phyloP scores from a whole-genome alignment of 148 eudicot species.

The Suaeda aralocaspica region DNA sequence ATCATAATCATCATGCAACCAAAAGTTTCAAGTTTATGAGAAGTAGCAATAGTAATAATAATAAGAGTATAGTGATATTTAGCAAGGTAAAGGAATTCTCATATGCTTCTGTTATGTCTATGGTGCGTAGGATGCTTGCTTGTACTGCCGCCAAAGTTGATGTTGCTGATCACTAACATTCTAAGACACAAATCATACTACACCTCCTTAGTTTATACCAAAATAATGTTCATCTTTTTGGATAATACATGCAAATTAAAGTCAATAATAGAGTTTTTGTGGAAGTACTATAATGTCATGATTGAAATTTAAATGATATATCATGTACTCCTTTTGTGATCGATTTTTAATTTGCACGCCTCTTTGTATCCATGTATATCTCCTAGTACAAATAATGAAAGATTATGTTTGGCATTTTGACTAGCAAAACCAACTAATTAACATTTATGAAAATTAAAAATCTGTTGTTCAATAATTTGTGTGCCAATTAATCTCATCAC shows the following conservation, averaged over 20 bases:
- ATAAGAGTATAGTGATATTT: background rate
- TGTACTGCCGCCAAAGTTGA: slow-evolving; percentile 38
- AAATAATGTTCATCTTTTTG: background rate
- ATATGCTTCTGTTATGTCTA: slow-evolving; percentile 24
- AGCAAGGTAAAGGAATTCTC: slow-evolving; percentile 25
- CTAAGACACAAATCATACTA: background rate
- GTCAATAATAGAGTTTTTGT: too few relatives aligned
- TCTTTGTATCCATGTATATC: background rate
- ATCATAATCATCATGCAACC: background rate
- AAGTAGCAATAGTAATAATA: background rate
- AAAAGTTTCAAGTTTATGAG: slow-evolving; percentile 1
- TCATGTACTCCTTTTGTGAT: background rate
- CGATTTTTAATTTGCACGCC: background rate
- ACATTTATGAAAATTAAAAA: too few relatives aligned
- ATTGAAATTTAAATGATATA: too few relatives aligned
- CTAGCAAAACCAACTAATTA: too few relatives aligned
- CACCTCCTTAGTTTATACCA: background rate
- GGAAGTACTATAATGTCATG: background rate
- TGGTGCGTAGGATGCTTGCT: slow-evolving; percentile 36
- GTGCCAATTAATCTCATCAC: too few relatives aligned
- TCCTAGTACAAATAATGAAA: background rate
- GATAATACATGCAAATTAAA: background rate
- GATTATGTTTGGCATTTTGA: background rate
- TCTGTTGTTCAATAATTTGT: too few relatives aligned
- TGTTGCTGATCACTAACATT: slow-evolving; percentile 16